Evolutionary conservation across 345 rosid species (phyloP).

Genomic region (Corymbia maculata): DNA sequence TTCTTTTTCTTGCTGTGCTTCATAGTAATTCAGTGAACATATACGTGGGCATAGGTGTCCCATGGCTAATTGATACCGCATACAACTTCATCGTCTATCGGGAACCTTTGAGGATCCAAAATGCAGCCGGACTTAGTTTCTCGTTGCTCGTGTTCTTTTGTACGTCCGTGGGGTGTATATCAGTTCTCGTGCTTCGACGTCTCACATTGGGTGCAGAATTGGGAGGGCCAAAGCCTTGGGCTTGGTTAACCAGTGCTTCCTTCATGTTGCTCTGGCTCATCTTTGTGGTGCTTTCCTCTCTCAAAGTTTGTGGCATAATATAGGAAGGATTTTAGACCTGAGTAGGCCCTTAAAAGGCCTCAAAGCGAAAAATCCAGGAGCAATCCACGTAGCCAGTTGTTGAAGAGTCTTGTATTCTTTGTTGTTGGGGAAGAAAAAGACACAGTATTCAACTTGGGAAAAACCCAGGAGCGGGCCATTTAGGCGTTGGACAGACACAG

Average conservation of each 20-base stretch:
- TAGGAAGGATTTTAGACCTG: slow-evolving; percentile 6
- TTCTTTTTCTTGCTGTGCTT: background rate
- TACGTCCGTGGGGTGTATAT: slow-evolving; percentile 71
- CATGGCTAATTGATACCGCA: slow-evolving; percentile 81
- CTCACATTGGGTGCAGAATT: slow-evolving; percentile 79
- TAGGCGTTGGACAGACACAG: too few relatives aligned
- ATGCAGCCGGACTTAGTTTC: slow-evolving; percentile 77
- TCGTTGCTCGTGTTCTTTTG: slow-evolving; percentile 73
- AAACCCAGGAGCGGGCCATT: too few relatives aligned
- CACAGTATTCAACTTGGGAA: too few relatives aligned
- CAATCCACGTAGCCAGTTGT: too few relatives aligned
- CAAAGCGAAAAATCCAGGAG: too few relatives aligned
- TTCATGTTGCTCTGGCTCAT: background rate
- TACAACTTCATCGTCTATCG: slow-evolving; percentile 65
- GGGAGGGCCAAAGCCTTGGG: slow-evolving; percentile 87
- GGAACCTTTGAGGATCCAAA: slow-evolving; percentile 56
- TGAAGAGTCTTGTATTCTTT: too few relatives aligned
- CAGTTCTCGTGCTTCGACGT: slow-evolving; percentile 68
- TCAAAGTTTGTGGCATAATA: slow-evolving; percentile 51
- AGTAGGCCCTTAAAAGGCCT: too few relatives aligned
- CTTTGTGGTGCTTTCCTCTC: slow-evolving; percentile 39
- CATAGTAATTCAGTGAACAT: slow-evolving; percentile 90
- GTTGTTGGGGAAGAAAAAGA: too few relatives aligned
- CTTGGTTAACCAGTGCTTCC: slow-evolving; percentile 47
- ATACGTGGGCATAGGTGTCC: slow-evolving; percentile 84